Percentiles rank a stretch among this genome's conserved stretches.
These are phyloP conservation scores for Neonectria coccinea DNA, from an alignment of 2,329 filamentous ascomycete genomes.

Conservation along the genomic window DNA sequence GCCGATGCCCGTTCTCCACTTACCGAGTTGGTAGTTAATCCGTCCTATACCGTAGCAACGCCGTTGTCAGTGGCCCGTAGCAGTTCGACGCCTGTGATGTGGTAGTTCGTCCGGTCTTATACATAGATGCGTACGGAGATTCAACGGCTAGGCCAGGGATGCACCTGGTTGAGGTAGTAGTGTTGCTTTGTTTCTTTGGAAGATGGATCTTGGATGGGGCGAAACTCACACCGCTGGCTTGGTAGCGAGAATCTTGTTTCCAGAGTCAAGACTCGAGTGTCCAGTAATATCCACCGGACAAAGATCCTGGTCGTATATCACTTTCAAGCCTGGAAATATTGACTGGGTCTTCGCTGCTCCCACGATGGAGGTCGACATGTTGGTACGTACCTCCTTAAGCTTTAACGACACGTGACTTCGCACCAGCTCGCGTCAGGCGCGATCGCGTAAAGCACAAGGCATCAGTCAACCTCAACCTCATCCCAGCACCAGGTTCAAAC, in stretches of 20 bases:
- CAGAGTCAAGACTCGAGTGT: not conserved
- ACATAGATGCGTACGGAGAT: not conserved
- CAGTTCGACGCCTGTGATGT: not conserved
- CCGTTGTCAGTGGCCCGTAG: not conserved
- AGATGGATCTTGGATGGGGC: not conserved
- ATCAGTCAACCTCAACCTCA: slow-evolving; percentile 1
- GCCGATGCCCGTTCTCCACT: slow-evolving; percentile 21
- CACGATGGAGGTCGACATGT: not conserved
- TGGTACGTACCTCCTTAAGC: not conserved
- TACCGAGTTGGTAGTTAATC: slow-evolving; percentile 20
- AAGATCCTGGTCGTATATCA: not conserved
- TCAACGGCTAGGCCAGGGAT: not conserved
- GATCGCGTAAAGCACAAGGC: slow-evolving; percentile 24
- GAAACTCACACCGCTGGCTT: not conserved
- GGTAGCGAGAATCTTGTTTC: not conserved
- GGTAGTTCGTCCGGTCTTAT: not conserved
- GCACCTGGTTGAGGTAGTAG: not conserved
- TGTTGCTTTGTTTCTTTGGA: not conserved
- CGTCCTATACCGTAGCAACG: not conserved
- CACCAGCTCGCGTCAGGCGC: slow-evolving; percentile 22
- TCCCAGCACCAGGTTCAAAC: not conserved
- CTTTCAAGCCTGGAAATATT: not conserved
- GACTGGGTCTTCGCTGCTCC: not conserved
- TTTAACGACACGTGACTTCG: slow-evolving; percentile 20
- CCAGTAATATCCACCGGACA: not conserved